Percentiles rank a stretch among this genome's conserved stretches.
phyloP scores from a whole-genome alignment of 257 asterid species.

The Solanum clarkiae region DNA sequence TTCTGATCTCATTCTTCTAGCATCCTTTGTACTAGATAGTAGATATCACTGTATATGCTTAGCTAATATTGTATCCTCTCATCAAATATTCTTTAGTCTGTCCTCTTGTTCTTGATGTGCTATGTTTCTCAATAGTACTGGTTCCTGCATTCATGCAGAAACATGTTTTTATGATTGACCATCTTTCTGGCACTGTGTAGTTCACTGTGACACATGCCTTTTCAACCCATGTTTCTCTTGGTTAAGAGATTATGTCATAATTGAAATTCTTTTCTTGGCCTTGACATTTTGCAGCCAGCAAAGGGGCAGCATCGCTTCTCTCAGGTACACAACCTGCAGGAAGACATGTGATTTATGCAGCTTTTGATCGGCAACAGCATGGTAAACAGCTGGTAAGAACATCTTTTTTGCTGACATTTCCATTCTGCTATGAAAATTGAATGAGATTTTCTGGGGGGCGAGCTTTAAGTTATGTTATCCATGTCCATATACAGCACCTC shows the following conservation, averaged over 20 bases:
- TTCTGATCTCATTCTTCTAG: background rate
- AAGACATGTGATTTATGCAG: constrained; percentile 68
- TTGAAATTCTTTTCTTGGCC: background rate
- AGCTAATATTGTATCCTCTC: background rate
- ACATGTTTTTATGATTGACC: background rate
- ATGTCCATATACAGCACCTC: background rate
- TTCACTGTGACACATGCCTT: background rate
- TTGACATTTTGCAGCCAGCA: constrained; percentile 35
- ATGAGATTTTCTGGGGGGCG: background rate
- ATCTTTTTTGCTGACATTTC: background rate
- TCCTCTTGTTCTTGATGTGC: background rate
- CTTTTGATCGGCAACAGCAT: constrained; percentile 75
- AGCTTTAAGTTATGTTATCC: background rate
- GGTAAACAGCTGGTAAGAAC: constrained; percentile 73
- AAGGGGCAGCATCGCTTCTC: constrained; percentile 63
- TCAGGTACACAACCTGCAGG: constrained; percentile 55
- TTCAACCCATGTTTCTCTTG: background rate
- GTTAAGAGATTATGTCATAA: background rate
- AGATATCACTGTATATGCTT: background rate
- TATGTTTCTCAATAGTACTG: background rate
- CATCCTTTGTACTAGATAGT: background rate
- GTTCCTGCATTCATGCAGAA: background rate
- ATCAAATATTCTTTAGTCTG: background rate
- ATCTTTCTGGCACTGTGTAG: background rate
- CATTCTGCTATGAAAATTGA: background rate